Conservation (phyloP, 768 basidiomycete genomes). For the Cyathus striatus region DNA sequence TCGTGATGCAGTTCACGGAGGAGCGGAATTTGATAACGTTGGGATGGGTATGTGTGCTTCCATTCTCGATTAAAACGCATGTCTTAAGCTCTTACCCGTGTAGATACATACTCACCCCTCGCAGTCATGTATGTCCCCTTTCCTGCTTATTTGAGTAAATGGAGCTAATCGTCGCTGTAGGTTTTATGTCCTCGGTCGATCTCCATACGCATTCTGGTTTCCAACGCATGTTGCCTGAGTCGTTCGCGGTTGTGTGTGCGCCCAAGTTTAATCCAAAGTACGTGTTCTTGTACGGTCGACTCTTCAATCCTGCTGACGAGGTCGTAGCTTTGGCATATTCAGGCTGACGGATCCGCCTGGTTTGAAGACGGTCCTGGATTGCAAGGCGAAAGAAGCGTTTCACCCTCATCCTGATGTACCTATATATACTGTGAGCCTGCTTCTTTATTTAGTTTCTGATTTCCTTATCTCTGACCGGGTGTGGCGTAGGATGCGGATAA, state of each 20-base stretch:
- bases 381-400: conserved; percentile 70
- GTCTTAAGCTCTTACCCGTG: neutral
- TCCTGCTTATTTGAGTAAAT: neutral
- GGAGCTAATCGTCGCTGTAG: conserved; percentile 22
- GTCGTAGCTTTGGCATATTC: conserved; percentile 81
- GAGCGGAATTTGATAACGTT: conserved; percentile 77
- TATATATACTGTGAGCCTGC: conserved; percentile 73
- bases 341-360: conserved; percentile 88
- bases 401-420: conserved; percentile 82
- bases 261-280: conserved; percentile 75
- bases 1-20: conserved; percentile 82
- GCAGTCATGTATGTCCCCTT: conserved; percentile 63
- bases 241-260: conserved; percentile 90
- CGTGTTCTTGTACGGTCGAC: conserved; percentile 20
- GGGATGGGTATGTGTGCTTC: conserved; percentile 69
- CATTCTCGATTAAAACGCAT: conserved; percentile 1
- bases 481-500: conserved; percentile 69
- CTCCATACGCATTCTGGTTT: conserved; percentile 89
- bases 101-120: conserved; percentile 93
- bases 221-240: conserved; percentile 86
- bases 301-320: too few species aligned
- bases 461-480: conserved; percentile 2
- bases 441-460: neutral
- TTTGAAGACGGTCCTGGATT: conserved; percentile 62
- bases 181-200: conserved; percentile 94